phyloP scores from a whole-genome alignment of 805 yeast species.

The Lipomyces yamadae region DNA sequence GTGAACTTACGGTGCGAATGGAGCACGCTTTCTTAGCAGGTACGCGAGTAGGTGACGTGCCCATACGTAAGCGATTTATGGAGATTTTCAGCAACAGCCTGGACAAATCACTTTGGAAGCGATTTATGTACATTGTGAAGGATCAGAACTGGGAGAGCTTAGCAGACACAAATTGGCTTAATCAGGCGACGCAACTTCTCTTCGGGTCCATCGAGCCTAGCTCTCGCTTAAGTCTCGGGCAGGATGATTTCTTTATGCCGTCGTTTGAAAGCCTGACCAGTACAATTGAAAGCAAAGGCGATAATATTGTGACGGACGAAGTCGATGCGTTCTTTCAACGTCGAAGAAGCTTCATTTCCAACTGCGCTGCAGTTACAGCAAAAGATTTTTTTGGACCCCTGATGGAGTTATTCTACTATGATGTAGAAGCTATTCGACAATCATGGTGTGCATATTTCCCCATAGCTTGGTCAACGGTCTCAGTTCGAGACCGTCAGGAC shows the following conservation, averaged over 20 bases:
- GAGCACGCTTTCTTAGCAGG: slow-evolving; percentile 97
- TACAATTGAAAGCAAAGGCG: slow-evolving; percentile 32
- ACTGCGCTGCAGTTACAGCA: slow-evolving; percentile 50
- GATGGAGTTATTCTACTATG: slow-evolving; percentile 78
- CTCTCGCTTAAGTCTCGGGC: slow-evolving; percentile 52
- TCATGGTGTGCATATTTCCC: slow-evolving; percentile 90
- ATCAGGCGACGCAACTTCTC: slow-evolving; percentile 86
- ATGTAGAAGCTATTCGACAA: slow-evolving; percentile 74
- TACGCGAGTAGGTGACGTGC: slow-evolving; percentile 77
- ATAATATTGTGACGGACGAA: slow-evolving; percentile 37
- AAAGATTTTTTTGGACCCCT: slow-evolving; percentile 71
- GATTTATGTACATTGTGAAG: slow-evolving; percentile 83
- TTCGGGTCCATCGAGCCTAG: slow-evolving; percentile 74
- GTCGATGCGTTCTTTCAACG: slow-evolving; percentile 37
- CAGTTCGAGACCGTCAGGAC: slow-evolving; percentile 79
- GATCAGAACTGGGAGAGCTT: slow-evolving; percentile 98
- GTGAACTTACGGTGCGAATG: slow-evolving; percentile 91
- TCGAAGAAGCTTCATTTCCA: slow-evolving; percentile 39
- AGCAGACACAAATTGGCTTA: slow-evolving; percentile 92
- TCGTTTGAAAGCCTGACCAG: slow-evolving; percentile 30
- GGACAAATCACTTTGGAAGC: slow-evolving; percentile 74
- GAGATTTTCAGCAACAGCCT: slow-evolving; percentile 74
- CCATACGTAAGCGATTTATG: slow-evolving; percentile 78
- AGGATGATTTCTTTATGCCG: slow-evolving; percentile 53
- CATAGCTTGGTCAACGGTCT: slow-evolving; percentile 71